Base-by-base conservation (phyloP, 78 protist species). In the Dictyostelium purpureum region DNA sequence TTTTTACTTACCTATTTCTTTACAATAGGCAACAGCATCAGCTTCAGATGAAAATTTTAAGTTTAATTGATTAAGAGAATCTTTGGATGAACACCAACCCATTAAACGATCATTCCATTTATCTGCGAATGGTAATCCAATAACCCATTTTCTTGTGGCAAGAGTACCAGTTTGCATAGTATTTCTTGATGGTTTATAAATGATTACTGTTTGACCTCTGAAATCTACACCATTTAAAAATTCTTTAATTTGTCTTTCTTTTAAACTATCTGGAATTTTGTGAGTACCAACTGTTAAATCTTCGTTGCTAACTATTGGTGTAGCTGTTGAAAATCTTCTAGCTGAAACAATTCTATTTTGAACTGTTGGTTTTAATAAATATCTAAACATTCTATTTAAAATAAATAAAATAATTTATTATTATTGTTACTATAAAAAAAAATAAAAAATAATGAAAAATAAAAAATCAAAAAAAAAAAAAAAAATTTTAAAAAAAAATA, bases 1-100 rank as follows among this genome's bases (percentile, higher is more conserved):
- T n/a, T n/a, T n/a, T n/a, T n/a, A 54, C 51, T 28, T 73, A 85
- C 91, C 91, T 40, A 71, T 73, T 59, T 85, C 91, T 73, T 85
- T 85, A 42, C 91, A 85, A 73, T 85, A 85, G 2, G 74, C 69
- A 71, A 85, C 74, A 57, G 91, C 91, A 73, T 49, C 73, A 19
- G 24, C 43, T 73, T 85, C 91, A 73, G 82, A 54, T 11, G 24
- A 26, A 66, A 85, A 85, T 14, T 74, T 73, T 21, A 85, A 38
- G 24, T 85, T 70, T 33, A 85, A 52, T 73, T 85, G 91, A 85
- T 73, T 73, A 28, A 85, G 75, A 4, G 91, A 73, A 66, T 77
- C 91, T 37, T 76, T 77, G 14, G 91, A 85, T 33, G 91, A 80
- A 80, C 91, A 85, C 91, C 91, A 85, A 21, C 91, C 91, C 91